Evolutionary conservation across 75 land plant species (phyloP), one percentile per base, ranked within the genome.

Genomic region (Pinus tabuliformis): DNA sequence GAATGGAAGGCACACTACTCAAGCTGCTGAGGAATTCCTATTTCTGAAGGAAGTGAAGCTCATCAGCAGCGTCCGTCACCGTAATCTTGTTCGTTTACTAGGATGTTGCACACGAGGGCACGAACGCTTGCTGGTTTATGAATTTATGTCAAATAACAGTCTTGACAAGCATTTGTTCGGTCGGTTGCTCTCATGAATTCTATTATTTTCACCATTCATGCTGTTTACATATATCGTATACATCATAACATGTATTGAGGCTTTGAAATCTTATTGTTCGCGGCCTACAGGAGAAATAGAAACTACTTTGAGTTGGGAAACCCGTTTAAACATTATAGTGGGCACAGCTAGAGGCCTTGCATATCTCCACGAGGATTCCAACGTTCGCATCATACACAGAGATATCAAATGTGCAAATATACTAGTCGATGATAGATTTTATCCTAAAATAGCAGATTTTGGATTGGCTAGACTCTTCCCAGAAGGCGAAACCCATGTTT

Each of bases 21-120:
- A 49, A 58, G 70, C 54, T 16, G 1, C 54, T 1, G 54, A 49
- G 54, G 54, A 49, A 49, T 49, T 49, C 8, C 54, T 49, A 22
- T 78, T 78, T 78, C 30, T 78, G 45, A 74, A 24, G 33, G 80
- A 78, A 64, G 80, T 73, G 26, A 60, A 61, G 30, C 42, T 78
- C 3, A 78, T 78, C 15, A 56, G 30, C 18, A 45, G 62, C n/a
- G 80, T 78, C 28, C 75, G 58, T 17, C 80, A 78, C 78, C 78
- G 77, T 39, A 78, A 78, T 56, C 76, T 78, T 11, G 39, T 78
- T 12, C 52, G 57, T 57, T 73, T 78, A 37, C 59, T 74, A 21
- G 80, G 80, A 6, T 78, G 80, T 58, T 78, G 78, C 45, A 22
- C 37, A 20, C 62, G 58, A 21, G 77, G 61, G 7, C 28, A 26